phyloP scores from a whole-genome alignment of 2,329 filamentous ascomycete genomes.

The Pestalotiopsis sp. region DNA sequence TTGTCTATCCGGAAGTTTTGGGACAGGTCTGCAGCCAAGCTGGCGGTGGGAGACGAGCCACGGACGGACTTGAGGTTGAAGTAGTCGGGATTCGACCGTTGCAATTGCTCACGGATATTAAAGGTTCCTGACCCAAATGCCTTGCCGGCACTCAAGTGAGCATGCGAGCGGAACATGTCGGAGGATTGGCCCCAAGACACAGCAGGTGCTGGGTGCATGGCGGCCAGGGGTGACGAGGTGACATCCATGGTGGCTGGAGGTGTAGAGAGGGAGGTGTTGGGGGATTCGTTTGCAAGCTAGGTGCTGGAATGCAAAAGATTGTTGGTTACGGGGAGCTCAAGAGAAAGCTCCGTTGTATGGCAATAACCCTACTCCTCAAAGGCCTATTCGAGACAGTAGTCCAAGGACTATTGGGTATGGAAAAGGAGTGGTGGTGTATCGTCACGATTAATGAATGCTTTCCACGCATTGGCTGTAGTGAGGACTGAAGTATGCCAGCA shows the following conservation, averaged over 20 bases:
- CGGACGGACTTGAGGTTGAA: constrained; percentile 76
- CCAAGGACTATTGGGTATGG: constrained; percentile 16
- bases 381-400: constrained; percentile 24
- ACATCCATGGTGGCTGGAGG: constrained; percentile 68
- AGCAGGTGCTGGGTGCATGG: constrained; percentile 77
- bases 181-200: constrained; percentile 57
- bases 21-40: constrained; percentile 88
- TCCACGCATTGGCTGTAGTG: constrained; percentile 16
- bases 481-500: constrained; percentile 1
- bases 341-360: constrained; percentile 20
- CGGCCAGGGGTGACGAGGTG: constrained; percentile 83
- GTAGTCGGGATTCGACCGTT: constrained; percentile 68
- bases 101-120: constrained; percentile 76
- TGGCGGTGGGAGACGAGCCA: constrained; percentile 88
- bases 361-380: constrained; percentile 29
- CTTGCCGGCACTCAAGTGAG: constrained; percentile 47
- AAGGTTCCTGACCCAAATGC: constrained; percentile 63
- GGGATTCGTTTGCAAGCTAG: not conserved
- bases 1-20: constrained; percentile 95
- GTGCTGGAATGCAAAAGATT: constrained; percentile 2
- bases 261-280: constrained; percentile 4
- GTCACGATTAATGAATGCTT: constrained; percentile 29
- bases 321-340: constrained; percentile 6
- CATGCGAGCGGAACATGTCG: constrained; percentile 54
- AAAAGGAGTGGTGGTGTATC: constrained; percentile 23